Percentiles rank a stretch among this genome's conserved stretches.
These are phyloP conservation scores for Starmerella riodocensis DNA, from an alignment of 805 yeast species.

Conservation along the genomic window DNA sequence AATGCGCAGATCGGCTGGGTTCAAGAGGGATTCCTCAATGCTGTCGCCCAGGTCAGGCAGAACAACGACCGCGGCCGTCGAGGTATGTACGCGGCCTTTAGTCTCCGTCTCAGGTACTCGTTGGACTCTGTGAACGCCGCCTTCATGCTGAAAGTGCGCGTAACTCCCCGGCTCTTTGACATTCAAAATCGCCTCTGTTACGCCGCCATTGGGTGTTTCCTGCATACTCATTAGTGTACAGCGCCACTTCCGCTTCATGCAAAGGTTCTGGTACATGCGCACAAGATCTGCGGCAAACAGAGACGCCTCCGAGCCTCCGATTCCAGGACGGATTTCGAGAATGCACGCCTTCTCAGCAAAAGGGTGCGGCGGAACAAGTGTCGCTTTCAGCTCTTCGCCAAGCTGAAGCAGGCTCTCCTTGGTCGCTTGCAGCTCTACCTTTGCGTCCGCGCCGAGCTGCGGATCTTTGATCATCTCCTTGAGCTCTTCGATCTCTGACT, in stretches of 20 bases:
- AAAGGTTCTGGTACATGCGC: conserved; percentile 67
- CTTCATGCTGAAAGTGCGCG: conserved; percentile 61
- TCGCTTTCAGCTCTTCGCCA: conserved; percentile 38
- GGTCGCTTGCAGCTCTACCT: conserved; percentile 39
- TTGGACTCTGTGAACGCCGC: conserved; percentile 95
- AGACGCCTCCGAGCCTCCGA: conserved; percentile 90
- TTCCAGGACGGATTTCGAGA: conserved; percentile 83
- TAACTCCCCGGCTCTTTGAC: conserved; percentile 70
- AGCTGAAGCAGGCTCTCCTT: conserved; percentile 35
- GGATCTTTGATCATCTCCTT: conserved; percentile 37
- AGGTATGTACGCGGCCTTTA: conserved; percentile 88
- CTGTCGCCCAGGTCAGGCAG: conserved; percentile 47
- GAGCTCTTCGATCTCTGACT: conserved; percentile 30
- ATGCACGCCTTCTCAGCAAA: conserved; percentile 67
- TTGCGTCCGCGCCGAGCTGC: conserved; percentile 45
- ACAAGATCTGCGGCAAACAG: conserved; percentile 71
- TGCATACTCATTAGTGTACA: conserved; percentile 44
- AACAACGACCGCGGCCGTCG: conserved; percentile 91
- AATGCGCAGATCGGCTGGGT: conserved; percentile 75
- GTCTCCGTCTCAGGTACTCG: conserved; percentile 86
- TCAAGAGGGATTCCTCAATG: conserved; percentile 53
- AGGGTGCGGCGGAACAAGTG: conserved; percentile 60
- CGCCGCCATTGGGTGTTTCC: conserved; percentile 44
- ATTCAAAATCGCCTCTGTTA: conserved; percentile 61
- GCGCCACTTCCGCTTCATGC: conserved; percentile 55